These are phyloP conservation scores for Penicillium herquei DNA, from an alignment of 495 filamentous ascomycete species.

Conservation along the genomic window DNA sequence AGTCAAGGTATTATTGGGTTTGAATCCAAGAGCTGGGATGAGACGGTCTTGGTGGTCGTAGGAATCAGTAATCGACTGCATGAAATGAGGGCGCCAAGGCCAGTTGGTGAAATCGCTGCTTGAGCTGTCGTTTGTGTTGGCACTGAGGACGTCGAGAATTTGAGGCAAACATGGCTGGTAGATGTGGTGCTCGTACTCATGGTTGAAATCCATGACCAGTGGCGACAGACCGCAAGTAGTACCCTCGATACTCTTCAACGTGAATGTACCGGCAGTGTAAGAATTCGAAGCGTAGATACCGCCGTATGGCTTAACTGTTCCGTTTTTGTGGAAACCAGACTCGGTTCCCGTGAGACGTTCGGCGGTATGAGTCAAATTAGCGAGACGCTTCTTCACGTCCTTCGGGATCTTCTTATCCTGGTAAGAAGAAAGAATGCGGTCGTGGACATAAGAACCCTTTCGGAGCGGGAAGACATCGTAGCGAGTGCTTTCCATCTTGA, in stretches of 20 bases:
- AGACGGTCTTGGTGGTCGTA: slow-evolving; percentile 25
- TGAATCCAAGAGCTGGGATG: slow-evolving; percentile 30
- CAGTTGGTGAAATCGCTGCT: slow-evolving; percentile 27
- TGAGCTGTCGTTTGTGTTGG: slow-evolving; percentile 27
- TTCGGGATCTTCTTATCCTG: slow-evolving; percentile 18
- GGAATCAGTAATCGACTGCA: slow-evolving; percentile 34
- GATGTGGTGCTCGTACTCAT: slow-evolving; percentile 37
- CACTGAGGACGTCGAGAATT: slow-evolving; percentile 33
- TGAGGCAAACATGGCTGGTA: slow-evolving; percentile 47
- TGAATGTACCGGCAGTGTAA: slow-evolving; percentile 37
- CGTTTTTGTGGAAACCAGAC: slow-evolving; percentile 16
- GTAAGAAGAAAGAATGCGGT: slow-evolving; percentile 34
- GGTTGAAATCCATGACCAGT: slow-evolving; percentile 43
- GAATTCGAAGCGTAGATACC: slow-evolving; percentile 38
- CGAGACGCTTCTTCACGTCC: slow-evolving; percentile 24
- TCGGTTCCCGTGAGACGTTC: slow-evolving; percentile 34
- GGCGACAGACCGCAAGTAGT: slow-evolving; percentile 42
- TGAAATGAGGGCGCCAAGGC: slow-evolving; percentile 28
- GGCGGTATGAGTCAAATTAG: slow-evolving; percentile 33
- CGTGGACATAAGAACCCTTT: slow-evolving; percentile 28
- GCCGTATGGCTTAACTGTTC: slow-evolving; percentile 28
- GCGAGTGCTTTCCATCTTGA: slow-evolving; percentile 44
- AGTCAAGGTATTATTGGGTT: slow-evolving; percentile 24
- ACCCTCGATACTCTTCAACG: slow-evolving; percentile 39
- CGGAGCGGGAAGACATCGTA: slow-evolving; percentile 44